Percentiles rank a stretch among this genome's conserved stretches.
Evolutionary conservation across 805 yeast species (phyloP).

Genomic region (Starmerella sp.): DNA sequence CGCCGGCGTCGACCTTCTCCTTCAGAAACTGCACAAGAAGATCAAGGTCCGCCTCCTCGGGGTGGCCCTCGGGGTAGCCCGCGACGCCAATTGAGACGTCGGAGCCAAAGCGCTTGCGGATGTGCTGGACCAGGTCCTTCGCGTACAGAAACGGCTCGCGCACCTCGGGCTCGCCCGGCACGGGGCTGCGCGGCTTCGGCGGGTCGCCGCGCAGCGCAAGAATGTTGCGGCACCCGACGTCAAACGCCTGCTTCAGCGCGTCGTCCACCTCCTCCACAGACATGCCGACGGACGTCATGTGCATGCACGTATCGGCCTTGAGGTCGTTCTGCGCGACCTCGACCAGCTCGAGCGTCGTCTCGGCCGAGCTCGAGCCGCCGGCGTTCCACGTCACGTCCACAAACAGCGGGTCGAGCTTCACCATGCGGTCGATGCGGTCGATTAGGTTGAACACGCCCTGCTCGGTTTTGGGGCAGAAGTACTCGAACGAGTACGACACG

Average conservation of each 20-base stretch:
- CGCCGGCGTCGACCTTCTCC: conserved; percentile 89
- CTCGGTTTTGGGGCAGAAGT: conserved; percentile 91
- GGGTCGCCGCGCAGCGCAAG: conserved; percentile 94
- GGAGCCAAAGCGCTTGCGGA: conserved; percentile 65
- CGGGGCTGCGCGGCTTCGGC: conserved; percentile 51
- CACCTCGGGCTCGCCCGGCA: conserved; percentile 33
- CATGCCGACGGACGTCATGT: conserved; percentile 95
- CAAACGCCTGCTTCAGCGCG: conserved; percentile 74
- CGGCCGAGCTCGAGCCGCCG: conserved; percentile 67
- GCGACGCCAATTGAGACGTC: conserved; percentile 94
- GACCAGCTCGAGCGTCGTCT: conserved; percentile 79
- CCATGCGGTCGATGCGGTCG: conserved; percentile 97
- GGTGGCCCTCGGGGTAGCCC: conserved; percentile 95
- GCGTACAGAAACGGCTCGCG: conserved; percentile 58
- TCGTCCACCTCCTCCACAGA: conserved; percentile 64
- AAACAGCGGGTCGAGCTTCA: conserved; percentile 77
- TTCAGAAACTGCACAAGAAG: conserved; percentile 53
- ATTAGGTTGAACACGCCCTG: conserved; percentile 94
- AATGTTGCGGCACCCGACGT: conserved; percentile 90
- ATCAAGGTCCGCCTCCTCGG: conserved; percentile 59
- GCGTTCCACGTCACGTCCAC: conserved; percentile 98
- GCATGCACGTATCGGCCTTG: conserved; percentile 96
- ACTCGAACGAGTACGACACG: conserved; percentile 81
- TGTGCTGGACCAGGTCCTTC: conserved; percentile 69
- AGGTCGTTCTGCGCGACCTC: conserved; percentile 79